Evolutionary conservation across 768 basidiomycete genomes (phyloP), one percentile per base, ranked within the genome.

Genomic region (Terana coerulea): DNA sequence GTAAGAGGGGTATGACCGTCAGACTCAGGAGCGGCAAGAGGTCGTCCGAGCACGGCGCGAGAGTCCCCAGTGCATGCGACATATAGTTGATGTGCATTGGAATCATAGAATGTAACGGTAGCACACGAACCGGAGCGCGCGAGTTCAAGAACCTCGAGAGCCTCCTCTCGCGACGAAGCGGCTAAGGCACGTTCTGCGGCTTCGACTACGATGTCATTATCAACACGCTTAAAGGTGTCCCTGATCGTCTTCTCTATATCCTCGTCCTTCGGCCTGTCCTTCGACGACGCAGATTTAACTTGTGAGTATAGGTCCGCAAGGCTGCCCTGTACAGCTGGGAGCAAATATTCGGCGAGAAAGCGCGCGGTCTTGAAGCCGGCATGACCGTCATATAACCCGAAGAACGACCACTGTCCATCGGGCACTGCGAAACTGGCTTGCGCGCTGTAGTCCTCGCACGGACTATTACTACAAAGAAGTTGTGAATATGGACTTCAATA

Each of bases 31-130:
- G 54, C 47, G 1, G 39, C 42, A 1, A 65, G 55, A 1, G 68
- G 71, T 21, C 77, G 65, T 0, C 78, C 79, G 11, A 79, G 66
- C 3, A 80, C 66, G 2, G 78, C 78, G 34, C 77, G 74, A 4
- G 71, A 75, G 55, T 78, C 75, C 0, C 78, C 77, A 0, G 74
- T 73, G 21, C 74, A 58, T 1, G 76, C 73, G 14, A 77, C 63
- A 51, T 71, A 72, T 1, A 79, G 62, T 5, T 65, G 57, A 3
- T 71, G 64, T 15, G 68, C 63, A 33, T 66, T 61, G 7, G 62
- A 62, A 43, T 80, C 74, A 60, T 73, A 79, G 50, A 78, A 65
- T 3, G 70, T 68, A 25, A 79, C 60, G 12, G 78, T 53, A 0
- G 76, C 76, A 55, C 75, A 76, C 0, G 75, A 72, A 9, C 75